These are phyloP conservation scores for Thielaviopsis ethacetica DNA, from an alignment of 2,329 filamentous ascomycete genomes.

Conservation along the genomic window DNA sequence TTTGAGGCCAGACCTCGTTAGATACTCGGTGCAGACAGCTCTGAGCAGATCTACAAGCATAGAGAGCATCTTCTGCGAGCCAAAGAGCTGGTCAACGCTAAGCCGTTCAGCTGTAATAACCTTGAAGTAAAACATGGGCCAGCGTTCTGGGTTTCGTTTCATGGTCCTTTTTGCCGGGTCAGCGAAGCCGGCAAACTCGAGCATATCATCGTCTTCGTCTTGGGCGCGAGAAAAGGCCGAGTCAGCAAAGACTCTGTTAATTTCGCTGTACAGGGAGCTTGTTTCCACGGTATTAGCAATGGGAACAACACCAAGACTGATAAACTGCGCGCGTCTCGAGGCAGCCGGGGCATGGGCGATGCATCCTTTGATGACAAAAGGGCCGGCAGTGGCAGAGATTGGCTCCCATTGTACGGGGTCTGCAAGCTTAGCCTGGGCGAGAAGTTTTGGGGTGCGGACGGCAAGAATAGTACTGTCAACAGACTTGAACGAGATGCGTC, in stretches of 20 bases:
- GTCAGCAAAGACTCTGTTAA: conserved; percentile 60
- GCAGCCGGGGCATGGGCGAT: conserved; percentile 57
- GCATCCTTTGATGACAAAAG: conserved; percentile 48
- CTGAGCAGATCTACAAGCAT: conserved; percentile 42
- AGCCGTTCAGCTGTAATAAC: conserved; percentile 27
- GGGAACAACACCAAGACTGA: conserved; percentile 60
- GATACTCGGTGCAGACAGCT: conserved; percentile 55
- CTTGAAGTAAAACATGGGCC: conserved; percentile 80
- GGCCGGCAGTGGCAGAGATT: conserved; percentile 47
- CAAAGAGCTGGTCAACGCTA: neutral
- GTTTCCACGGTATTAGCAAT: conserved; percentile 37
- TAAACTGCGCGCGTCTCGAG: conserved; percentile 60
- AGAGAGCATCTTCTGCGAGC: neutral
- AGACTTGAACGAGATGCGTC: neutral
- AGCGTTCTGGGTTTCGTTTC: conserved; percentile 55
- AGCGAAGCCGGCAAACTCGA: conserved; percentile 20
- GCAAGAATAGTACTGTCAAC: conserved; percentile 6
- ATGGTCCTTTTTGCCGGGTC: conserved; percentile 27
- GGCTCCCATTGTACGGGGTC: conserved; percentile 49
- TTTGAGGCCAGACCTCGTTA: conserved; percentile 36
- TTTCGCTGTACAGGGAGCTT: conserved; percentile 55
- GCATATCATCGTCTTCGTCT: conserved; percentile 29
- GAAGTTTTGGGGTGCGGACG: conserved; percentile 27
- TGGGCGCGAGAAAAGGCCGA: conserved; percentile 54
- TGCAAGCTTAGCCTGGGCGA: conserved; percentile 48